Evolutionary conservation across 2,329 filamentous ascomycete genomes (phyloP).

Genomic region (Fusarium lyarnte): DNA sequence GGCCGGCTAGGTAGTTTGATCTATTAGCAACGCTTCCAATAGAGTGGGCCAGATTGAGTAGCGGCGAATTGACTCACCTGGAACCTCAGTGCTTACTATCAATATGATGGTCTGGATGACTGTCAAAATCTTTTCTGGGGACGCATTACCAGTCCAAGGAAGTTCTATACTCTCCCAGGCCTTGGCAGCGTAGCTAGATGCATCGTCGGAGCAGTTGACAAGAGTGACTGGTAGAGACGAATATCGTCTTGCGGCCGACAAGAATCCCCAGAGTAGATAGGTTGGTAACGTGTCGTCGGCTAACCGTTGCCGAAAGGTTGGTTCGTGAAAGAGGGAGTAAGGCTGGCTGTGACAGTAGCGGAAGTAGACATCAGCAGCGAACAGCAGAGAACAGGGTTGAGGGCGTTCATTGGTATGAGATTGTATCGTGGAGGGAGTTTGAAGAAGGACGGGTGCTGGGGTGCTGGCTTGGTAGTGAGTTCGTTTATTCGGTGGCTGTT

Average conservation of each 20-base stretch:
- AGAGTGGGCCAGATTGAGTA: fast-evolving
- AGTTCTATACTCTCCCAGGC: constrained; percentile 16
- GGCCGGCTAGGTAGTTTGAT: background rate
- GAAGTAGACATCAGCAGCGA: constrained; percentile 9
- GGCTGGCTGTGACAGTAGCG: constrained; percentile 18
- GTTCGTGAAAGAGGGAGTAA: constrained; percentile 16
- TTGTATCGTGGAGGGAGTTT: background rate
- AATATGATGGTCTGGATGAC: constrained; percentile 12
- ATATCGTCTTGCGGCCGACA: constrained; percentile 8
- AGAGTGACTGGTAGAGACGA: background rate
- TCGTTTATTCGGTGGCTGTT: background rate
- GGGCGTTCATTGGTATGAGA: background rate
- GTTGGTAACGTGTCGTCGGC: background rate
- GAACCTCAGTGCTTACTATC: constrained; percentile 19
- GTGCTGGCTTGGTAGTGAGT: background rate
- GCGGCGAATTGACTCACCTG: background rate
- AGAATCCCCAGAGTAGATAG: constrained; percentile 2
- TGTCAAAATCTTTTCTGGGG: background rate
- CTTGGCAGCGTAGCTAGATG: constrained; percentile 5
- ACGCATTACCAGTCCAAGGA: constrained; percentile 3
- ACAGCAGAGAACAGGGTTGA: background rate
- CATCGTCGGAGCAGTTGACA: background rate
- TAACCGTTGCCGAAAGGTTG: background rate
- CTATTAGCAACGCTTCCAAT: background rate
- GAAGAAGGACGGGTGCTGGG: background rate